Evolutionary conservation across 257 asterid genomes (phyloP), one percentile per base, ranked within the genome.

Genomic region (Nicotiana noctiflora): DNA sequence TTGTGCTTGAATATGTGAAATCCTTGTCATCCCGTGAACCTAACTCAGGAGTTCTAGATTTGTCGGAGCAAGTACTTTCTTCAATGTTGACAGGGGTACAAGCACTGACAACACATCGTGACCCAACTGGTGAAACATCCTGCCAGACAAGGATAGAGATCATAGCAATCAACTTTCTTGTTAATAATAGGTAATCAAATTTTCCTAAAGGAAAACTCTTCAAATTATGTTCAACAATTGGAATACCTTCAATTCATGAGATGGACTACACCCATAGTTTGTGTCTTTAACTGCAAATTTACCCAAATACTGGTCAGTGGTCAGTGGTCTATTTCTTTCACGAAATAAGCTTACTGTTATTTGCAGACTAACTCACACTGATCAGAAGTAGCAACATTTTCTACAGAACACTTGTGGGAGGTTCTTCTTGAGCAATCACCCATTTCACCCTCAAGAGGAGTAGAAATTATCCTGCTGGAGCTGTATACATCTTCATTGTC

Each of bases 361-460:
- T 59, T 34, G 44, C 68, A 44, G 46, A 80, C 55, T 12, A 83
- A 86, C 97, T 91, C 84, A 93, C 97, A 82, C 81, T 90, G 95
- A 88, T 87, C 92, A 66, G 94, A 93, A 85, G 94, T 88, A 59
- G 91, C 92, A 85, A 86, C 90, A 83, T 88, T 92, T 91, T 93
- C 97, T 19, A 67, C 84, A 34, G 86, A 87, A 86, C 65, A 76
- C 67, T 79, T 77, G 68, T 77, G 81, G 63, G 49, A 77, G 77
- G 80, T 80, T 85, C 86, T 84, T 63, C 61, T 86, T 18, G 90
- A 83, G 79, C 78, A 78, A 79, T 75, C 53, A n/a, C 81, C 85
- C 75, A 89, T 90, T 37, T 83, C 87, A 65, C 77, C 83, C 84
- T 90, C 96, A 81, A 67, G 81, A 63, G 49, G 70, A 44, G 51